Percentiles rank a stretch among this genome's conserved stretches.
Evolutionary conservation across 345 rosid genomes (phyloP).

Genomic region (Tarenaya hassleriana): DNA sequence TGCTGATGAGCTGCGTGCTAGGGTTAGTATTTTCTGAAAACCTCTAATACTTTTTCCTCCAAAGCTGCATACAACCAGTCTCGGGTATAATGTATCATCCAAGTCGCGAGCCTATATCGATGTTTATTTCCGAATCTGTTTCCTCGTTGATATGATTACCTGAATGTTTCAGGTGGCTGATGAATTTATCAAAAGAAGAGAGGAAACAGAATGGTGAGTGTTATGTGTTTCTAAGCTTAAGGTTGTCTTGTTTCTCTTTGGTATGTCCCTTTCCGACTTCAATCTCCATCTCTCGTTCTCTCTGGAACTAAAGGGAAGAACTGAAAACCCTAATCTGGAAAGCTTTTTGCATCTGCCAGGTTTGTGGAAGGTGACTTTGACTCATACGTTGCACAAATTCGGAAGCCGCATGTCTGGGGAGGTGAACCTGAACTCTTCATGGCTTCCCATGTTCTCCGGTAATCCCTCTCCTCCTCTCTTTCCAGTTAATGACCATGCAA

Average conservation of each 20-base stretch:
- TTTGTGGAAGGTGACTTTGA: constrained; percentile 94
- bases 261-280: too few species aligned
- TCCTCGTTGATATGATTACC: too few species aligned
- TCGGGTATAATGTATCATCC: too few species aligned
- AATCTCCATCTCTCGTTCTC: too few species aligned
- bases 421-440: constrained; percentile 97
- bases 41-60: too few species aligned
- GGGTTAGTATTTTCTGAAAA: constrained; percentile 33
- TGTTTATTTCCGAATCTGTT: too few species aligned
- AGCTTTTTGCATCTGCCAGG: constrained; percentile 38
- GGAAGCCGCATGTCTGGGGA: constrained; percentile 94
- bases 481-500: constrained; percentile 1
- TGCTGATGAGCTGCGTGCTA: constrained; percentile 73
- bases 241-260: background rate
- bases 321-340: background rate
- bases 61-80: too few species aligned
- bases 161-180: constrained; percentile 61
- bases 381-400: constrained; percentile 59
- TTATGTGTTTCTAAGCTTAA: constrained; percentile 3
- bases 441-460: constrained; percentile 94
- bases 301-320: too few species aligned
- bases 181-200: constrained; percentile 85
- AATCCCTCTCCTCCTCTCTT: constrained; percentile 15
- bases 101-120: too few species aligned
- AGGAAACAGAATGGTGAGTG: constrained; percentile 81